phyloP scores from a whole-genome alignment of 371 early-diverging fungal species.

The Mortierella sp. region DNA sequence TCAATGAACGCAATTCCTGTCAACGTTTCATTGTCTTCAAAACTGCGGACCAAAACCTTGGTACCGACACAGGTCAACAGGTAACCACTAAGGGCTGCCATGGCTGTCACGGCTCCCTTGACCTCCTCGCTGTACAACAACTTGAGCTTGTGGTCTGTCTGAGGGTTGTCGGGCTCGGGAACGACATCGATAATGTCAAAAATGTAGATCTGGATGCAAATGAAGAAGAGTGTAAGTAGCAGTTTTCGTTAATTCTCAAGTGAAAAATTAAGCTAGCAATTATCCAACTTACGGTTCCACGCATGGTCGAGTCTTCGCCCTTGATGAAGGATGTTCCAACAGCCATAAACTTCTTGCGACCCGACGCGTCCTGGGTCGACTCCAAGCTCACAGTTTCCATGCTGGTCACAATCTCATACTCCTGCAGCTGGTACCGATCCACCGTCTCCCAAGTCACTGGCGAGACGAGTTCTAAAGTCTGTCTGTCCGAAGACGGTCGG shows the following conservation, averaged over 20 bases:
- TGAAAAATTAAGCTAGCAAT: neutral
- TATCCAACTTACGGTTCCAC: conserved; percentile 82
- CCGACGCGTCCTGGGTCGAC: conserved; percentile 89
- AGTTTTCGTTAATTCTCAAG: neutral
- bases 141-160: conserved; percentile 95
- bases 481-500: conserved; percentile 75
- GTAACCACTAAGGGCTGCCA: conserved; percentile 91
- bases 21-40: conserved; percentile 91
- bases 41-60: conserved; percentile 92
- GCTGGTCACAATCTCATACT: conserved; percentile 89
- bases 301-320: conserved; percentile 94
- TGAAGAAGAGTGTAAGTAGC: neutral
- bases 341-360: conserved; percentile 89
- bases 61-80: conserved; percentile 92
- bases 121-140: conserved; percentile 88
- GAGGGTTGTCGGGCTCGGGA: conserved; percentile 95
- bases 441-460: conserved; percentile 97
- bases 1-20: conserved; percentile 98
- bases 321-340: conserved; percentile 92
- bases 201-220: conserved; percentile 76
- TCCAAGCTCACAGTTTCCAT: conserved; percentile 88
- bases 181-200: conserved; percentile 98
- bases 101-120: conserved; percentile 94
- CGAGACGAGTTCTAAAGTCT: conserved; percentile 88
- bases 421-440: conserved; percentile 83